Evolutionary conservation across 257 asterid genomes (phyloP), one percentile per base, ranked within the genome.

Genomic region (Petunia axillaris): DNA sequence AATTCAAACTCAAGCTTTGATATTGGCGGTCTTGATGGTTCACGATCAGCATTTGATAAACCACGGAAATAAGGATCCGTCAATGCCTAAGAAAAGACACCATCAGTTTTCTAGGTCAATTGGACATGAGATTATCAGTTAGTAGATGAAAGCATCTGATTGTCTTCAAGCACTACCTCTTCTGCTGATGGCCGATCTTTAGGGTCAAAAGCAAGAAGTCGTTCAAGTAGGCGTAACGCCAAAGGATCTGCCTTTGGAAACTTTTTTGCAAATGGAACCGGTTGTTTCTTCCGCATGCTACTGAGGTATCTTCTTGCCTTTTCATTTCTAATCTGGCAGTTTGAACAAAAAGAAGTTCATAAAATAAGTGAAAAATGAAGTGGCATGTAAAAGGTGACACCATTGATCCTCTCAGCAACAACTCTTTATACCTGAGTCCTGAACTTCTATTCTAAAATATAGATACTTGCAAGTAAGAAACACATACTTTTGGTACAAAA

Each of bases 1-100:
- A 94, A 95, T 83, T 95, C 99, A 83, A 95, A 95, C 83, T 95
- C 99, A 52, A 95, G 96, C 87, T 95, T 95, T 8, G 99, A 93
- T 89, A 95, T 95, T 50, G 99, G 92, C 41, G 85, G 90, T 78
- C 95, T 87, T 2, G 92, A 83, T 13, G 99, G 99, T 85, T 95
- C 98, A 40, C 97, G 97, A 38, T 93, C 99, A 83, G 85, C 90
- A 85, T 91, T 93, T 58, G 97, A 81, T 87, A 95, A 82, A 78
- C 97, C 96, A 15, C 79, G 80, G 82, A 95, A 95, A 86, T 95
- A 95, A 71, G 97, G 97, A 88, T 93, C 94, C 84, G 82, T 63
- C 87, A 95, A 83, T 63, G 94, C 93, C 99, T 95, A 87, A 78
- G 84, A 71, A 78, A 10, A 83, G 66, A 64, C 63, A 82, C 64